Percentiles rank a stretch among this genome's conserved stretches.
Evolutionary conservation across 192 early-diverging fungal species (phyloP).

Genomic region (Backusella morwellensis): DNA sequence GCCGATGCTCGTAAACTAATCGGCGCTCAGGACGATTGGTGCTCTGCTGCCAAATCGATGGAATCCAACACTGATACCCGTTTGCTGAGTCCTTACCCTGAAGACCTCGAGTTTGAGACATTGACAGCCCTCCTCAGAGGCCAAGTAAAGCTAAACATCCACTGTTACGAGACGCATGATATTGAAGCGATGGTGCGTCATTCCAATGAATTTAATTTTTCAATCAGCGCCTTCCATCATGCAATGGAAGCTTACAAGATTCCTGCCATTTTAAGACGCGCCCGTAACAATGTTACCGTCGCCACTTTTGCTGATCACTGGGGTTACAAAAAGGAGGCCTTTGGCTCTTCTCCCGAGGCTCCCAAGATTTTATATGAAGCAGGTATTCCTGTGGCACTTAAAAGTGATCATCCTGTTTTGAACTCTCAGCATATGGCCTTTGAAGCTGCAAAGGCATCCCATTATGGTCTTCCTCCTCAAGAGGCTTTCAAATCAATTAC

Average conservation of each 20-base stretch:
- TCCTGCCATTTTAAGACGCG: slow-evolving; percentile 58
- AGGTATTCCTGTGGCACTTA: slow-evolving; percentile 72
- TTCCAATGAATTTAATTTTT: slow-evolving; percentile 72
- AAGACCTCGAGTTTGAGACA: slow-evolving; percentile 55
- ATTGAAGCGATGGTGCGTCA: slow-evolving; percentile 72
- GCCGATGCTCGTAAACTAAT: slow-evolving; percentile 46
- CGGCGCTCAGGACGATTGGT: slow-evolving; percentile 64
- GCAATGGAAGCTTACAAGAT: slow-evolving; percentile 75
- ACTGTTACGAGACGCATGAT: slow-evolving; percentile 71
- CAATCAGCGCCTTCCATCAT: slow-evolving; percentile 74
- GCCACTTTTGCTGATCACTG: slow-evolving; percentile 68
- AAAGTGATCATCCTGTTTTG: slow-evolving; percentile 76
- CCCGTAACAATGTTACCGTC: slow-evolving; percentile 59
- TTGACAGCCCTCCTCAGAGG: slow-evolving; percentile 67
- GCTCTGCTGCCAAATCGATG: slow-evolving; percentile 30
- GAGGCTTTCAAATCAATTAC: slow-evolving; percentile 65
- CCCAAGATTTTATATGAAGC: slow-evolving; percentile 63
- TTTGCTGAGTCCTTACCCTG: slow-evolving; percentile 54
- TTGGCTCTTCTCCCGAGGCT: slow-evolving; percentile 55
- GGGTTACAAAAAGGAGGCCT: slow-evolving; percentile 79
- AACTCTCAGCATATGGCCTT: slow-evolving; percentile 74
- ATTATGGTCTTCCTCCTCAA: slow-evolving; percentile 66
- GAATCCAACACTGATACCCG: background rate
- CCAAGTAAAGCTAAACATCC: slow-evolving; percentile 66
- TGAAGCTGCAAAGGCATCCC: slow-evolving; percentile 71